Conservation (phyloP, 2,329 filamentous ascomycete species). For the Zymoseptoria tritici region DNA sequence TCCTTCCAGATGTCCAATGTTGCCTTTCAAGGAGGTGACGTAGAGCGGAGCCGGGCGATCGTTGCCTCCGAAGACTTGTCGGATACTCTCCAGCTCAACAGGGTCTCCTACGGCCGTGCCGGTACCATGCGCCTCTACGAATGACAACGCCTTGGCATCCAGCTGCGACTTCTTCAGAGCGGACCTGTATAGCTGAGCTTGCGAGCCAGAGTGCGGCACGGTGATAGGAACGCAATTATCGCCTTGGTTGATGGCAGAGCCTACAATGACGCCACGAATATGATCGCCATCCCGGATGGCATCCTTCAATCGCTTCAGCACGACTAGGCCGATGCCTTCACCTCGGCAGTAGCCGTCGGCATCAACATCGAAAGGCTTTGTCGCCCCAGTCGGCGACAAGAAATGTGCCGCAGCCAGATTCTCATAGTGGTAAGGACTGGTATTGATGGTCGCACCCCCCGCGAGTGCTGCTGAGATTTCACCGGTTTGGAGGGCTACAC, state of each 20-base stretch:
- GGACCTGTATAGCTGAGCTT: conserved; percentile 18
- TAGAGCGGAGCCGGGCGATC: conserved; percentile 10
- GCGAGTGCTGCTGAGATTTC: conserved; percentile 30
- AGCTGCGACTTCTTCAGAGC: conserved; percentile 9
- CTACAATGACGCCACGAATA: conserved; percentile 24
- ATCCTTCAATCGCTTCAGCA: conserved; percentile 27
- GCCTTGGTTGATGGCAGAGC: conserved; percentile 22
- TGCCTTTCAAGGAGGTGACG: conserved; percentile 28
- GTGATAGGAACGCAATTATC: conserved; percentile 24
- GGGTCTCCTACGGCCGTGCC: conserved; percentile 12
- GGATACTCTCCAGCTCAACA: conserved; percentile 6
- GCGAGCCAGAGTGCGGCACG: conserved; percentile 16
- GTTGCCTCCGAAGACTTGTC: not conserved
- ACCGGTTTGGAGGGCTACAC: conserved; percentile 21
- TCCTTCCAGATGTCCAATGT: conserved; percentile 32
- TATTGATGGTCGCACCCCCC: conserved; percentile 32
- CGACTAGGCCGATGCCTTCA: conserved; percentile 20
- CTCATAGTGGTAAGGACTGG: conserved; percentile 25
- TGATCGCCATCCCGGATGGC: conserved; percentile 27
- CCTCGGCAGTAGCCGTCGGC: conserved; percentile 29
- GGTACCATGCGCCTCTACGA: conserved; percentile 12
- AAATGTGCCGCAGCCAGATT: conserved; percentile 35
- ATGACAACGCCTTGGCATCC: conserved; percentile 2
- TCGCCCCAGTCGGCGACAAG: conserved; percentile 39
- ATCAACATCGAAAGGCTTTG: conserved; percentile 33